Evolutionary conservation across 805 yeast species (phyloP).

Genomic region (Candida stauntonica): DNA sequence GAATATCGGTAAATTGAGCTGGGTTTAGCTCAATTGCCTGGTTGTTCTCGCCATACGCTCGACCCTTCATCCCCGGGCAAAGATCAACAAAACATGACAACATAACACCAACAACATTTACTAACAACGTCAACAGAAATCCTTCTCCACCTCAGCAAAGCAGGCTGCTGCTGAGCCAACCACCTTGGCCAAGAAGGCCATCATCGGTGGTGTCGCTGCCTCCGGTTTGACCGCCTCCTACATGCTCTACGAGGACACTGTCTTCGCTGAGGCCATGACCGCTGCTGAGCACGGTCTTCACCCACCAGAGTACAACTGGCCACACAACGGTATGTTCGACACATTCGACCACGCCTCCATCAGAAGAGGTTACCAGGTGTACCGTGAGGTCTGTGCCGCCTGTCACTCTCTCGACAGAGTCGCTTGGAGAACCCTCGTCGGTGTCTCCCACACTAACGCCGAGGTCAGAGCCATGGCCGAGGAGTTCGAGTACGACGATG

Average conservation of each 20-base stretch:
- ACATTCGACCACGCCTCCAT: conserved; percentile 92
- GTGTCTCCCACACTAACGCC: conserved; percentile 86
- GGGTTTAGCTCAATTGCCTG: too few relatives aligned
- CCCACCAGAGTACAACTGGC: conserved; percentile 89
- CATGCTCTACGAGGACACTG: conserved; percentile 75
- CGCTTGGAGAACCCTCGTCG: conserved; percentile 98
- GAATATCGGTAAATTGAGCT: too few relatives aligned
- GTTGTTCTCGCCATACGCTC: too few relatives aligned
- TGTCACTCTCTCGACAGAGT: conserved; percentile 96
- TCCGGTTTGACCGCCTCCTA: conserved; percentile 80
- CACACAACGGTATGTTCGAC: conserved; percentile 88
- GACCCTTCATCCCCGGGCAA: too few relatives aligned
- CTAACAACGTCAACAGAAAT: conserved; percentile 22
- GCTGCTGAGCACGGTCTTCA: conserved; percentile 99
- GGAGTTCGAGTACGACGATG: conserved; percentile 97
- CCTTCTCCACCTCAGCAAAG: conserved; percentile 33
- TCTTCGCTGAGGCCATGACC: conserved; percentile 93
- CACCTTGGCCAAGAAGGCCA: conserved; percentile 40
- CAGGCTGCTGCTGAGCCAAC: conserved; percentile 33
- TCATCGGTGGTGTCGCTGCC: conserved; percentile 61
- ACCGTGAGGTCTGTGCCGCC: conserved; percentile 98
- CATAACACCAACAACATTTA: too few relatives aligned
- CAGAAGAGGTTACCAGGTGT: conserved; percentile 98
- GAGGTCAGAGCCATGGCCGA: conserved; percentile 94
- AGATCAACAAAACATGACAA: too few relatives aligned